These are phyloP conservation scores for Stylosanthes scabra DNA, from an alignment of 331 rosid species.

Conservation along the genomic window DNA sequence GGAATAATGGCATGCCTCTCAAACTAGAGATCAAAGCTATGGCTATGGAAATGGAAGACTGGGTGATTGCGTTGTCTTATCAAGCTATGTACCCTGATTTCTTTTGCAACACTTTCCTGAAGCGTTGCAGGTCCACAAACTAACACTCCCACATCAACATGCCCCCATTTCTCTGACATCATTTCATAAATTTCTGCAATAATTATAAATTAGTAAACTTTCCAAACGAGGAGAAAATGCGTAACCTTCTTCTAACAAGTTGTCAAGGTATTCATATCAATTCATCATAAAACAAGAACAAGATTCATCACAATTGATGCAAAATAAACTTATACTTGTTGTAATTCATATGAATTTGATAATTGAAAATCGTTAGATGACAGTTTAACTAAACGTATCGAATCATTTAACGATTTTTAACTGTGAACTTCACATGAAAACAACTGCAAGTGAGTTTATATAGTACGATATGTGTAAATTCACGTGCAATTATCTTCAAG, in stretches of 20 bases:
- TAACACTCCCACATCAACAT: constrained; percentile 68
- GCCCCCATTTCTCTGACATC: constrained; percentile 64
- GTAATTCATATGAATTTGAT: too few species aligned
- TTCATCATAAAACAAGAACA: not conserved
- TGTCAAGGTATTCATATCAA: not conserved
- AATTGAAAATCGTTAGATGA: too few species aligned
- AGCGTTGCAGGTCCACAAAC: constrained; percentile 85
- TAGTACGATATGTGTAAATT: too few species aligned
- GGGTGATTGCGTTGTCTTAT: constrained; percentile 56
- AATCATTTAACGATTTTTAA: too few species aligned
- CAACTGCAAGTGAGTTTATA: not conserved
- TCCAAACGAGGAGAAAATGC: not conserved
- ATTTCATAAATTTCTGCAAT: constrained; percentile 66
- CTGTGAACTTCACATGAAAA: not conserved
- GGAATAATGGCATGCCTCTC: constrained; percentile 2
- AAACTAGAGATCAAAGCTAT: constrained; percentile 78
- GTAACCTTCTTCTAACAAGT: not conserved
- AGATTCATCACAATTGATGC: not conserved
- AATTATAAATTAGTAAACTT: constrained; percentile 19
- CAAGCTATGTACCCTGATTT: constrained; percentile 64
- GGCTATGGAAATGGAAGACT: constrained; percentile 84
- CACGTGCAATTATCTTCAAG: too few species aligned
- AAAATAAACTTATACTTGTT: constrained; percentile 10
- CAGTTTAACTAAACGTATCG: too few species aligned
- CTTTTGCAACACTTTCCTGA: constrained; percentile 70